A percentile compares a stretch with the other conserved stretches of the same genome.
Evolutionary conservation across 2,329 filamentous ascomycete species (phyloP).

Genomic region (Pseudogymnoascus sp.): DNA sequence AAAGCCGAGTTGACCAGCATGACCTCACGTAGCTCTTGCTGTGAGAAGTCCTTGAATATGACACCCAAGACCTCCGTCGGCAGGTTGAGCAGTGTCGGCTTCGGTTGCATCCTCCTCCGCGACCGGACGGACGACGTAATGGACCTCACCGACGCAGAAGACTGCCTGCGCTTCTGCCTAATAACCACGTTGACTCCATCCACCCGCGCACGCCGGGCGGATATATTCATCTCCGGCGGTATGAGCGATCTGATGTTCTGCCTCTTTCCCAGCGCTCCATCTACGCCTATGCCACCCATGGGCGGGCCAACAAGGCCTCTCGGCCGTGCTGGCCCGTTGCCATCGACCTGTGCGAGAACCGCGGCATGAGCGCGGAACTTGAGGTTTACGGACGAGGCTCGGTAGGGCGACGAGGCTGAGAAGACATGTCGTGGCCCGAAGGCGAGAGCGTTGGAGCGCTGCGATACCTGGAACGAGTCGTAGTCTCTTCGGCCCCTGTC

Average conservation of each 20-base stretch:
- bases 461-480: conserved; percentile 14
- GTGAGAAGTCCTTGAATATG: conserved; percentile 18
- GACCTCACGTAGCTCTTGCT: conserved; percentile 14
- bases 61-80: conserved; percentile 18
- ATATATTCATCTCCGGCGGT: conserved; percentile 7
- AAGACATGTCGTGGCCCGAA: conserved; percentile 16
- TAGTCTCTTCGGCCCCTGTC: conserved; percentile 13
- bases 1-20: conserved; percentile 17
- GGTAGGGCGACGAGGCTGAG: conserved; percentile 10
- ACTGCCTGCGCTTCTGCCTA: conserved; percentile 12
- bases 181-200: background rate
- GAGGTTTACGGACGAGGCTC: conserved; percentile 2
- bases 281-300: background rate
- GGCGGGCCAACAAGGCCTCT: conserved; percentile 4
- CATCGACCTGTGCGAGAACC: conserved; percentile 14
- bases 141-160: conserved; percentile 15
- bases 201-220: background rate
- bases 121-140: conserved; percentile 14
- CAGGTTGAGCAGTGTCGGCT: conserved; percentile 15
- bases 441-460: conserved; percentile 17
- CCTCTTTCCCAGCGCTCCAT: background rate
- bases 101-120: conserved; percentile 6
- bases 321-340: conserved; percentile 13
- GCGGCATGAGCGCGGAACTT: conserved; percentile 8
- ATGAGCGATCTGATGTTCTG: conserved; percentile 13